Percentiles rank a stretch among this genome's conserved stretches.
phyloP scores from a whole-genome alignment of 345 rosid genomes.

The Streptanthus diversifolius region DNA sequence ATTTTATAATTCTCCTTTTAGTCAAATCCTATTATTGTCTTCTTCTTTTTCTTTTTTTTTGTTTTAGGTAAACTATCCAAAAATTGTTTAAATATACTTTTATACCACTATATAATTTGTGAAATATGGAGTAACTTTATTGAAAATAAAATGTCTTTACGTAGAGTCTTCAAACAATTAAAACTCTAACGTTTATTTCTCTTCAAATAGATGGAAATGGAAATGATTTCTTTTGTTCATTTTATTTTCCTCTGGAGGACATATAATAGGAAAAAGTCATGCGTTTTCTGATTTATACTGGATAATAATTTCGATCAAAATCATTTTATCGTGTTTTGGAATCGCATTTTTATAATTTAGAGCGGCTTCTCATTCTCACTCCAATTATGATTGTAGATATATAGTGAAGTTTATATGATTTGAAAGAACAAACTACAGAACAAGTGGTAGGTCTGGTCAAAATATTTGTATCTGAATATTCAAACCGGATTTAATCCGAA shows the following conservation, averaged over 20 bases:
- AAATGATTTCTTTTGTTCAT: background rate
- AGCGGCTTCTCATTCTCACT: background rate
- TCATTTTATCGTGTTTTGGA: background rate
- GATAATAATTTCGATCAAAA: background rate
- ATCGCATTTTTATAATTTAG: background rate
- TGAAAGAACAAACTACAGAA: slow-evolving; percentile 14
- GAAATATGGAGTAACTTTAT: background rate
- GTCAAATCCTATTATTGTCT: background rate
- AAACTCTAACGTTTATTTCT: background rate
- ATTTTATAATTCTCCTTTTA: background rate
- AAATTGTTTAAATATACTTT: background rate
- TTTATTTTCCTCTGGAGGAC: background rate
- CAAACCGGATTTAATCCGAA: too few relatives aligned
- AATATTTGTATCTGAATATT: too few relatives aligned
- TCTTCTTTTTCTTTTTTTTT: background rate
- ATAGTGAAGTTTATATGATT: background rate
- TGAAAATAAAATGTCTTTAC: too few relatives aligned
- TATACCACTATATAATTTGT: background rate
- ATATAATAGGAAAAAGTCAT: background rate
- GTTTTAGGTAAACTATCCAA: background rate
- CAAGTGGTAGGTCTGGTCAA: too few relatives aligned
- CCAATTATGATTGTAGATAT: background rate
- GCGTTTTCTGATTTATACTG: background rate
- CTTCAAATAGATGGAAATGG: background rate
- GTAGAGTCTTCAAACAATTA: background rate